Conservation (phyloP, 441 rosid species). For the Pelargonium cotyledonis region DNA sequence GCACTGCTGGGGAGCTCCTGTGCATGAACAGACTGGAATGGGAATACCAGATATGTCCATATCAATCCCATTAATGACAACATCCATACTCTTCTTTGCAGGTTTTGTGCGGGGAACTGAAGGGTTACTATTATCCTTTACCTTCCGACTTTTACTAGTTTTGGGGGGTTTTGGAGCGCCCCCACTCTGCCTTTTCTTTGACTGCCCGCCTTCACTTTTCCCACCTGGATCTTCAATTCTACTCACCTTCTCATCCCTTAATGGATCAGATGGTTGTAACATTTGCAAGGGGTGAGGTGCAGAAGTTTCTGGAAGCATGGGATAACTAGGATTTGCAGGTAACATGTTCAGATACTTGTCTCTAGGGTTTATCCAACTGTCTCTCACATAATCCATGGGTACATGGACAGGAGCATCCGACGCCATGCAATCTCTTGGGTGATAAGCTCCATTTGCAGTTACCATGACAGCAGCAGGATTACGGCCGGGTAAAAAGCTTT, state of each 20-base stretch:
- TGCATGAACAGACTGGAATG: constrained; percentile 53
- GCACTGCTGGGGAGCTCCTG: constrained; percentile 49
- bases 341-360: constrained; percentile 21
- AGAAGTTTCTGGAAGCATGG: constrained; percentile 19
- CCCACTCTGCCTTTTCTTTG: constrained; percentile 25
- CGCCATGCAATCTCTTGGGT: constrained; percentile 15
- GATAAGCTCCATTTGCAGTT: constrained; percentile 13
- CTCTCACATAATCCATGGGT: constrained; percentile 25
- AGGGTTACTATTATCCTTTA: constrained; percentile 43
- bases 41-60: constrained; percentile 83
- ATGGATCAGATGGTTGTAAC: constrained; percentile 15
- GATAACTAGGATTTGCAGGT: constrained; percentile 16
- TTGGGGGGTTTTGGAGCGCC: constrained; percentile 24
- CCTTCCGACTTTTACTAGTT: constrained; percentile 37
- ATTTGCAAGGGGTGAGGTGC: constrained; percentile 23
- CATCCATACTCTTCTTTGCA: constrained; percentile 68
- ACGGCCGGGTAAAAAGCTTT: constrained; percentile 14
- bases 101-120: constrained; percentile 52
- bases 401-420: constrained; percentile 10
- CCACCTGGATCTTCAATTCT: background rate
- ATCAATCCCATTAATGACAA: constrained; percentile 74
- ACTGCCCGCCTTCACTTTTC: constrained; percentile 19
- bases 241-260: constrained; percentile 16
- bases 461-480: constrained; percentile 19
- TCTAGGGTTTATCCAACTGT: constrained; percentile 25